phyloP scores from a whole-genome alignment of 2,329 filamentous ascomycete genomes.

The Tolypocladium album region DNA sequence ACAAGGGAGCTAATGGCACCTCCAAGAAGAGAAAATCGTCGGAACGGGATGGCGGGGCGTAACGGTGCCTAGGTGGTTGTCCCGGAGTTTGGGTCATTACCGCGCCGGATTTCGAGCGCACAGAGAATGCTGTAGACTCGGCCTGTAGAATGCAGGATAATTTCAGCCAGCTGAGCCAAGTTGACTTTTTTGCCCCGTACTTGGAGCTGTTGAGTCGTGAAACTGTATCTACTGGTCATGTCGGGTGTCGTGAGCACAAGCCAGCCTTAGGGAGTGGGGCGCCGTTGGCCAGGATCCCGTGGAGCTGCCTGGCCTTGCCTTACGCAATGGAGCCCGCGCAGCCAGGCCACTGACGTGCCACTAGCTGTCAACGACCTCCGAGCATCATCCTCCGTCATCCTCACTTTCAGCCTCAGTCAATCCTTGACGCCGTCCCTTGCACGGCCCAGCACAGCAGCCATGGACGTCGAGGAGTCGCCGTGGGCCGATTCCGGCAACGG shows the following conservation, averaged over 20 bases:
- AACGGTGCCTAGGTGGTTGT: neutral
- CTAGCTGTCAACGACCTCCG: neutral
- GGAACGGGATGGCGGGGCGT: neutral
- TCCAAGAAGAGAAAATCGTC: neutral
- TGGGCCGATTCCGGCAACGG: constrained; percentile 37
- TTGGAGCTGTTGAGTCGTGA: neutral
- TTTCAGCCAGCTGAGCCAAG: neutral
- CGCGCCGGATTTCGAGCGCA: neutral
- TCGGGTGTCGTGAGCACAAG: neutral
- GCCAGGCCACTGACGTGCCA: neutral
- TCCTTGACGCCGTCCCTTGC: neutral
- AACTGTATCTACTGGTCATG: neutral
- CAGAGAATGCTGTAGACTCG: neutral
- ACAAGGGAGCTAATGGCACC: neutral
- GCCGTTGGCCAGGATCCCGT: neutral
- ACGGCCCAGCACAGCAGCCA: constrained; percentile 12
- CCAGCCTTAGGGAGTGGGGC: neutral
- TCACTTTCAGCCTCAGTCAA: neutral
- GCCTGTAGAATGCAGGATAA: neutral
- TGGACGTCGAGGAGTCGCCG: constrained; percentile 43
- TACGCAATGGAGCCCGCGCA: neutral
- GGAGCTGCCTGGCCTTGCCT: neutral
- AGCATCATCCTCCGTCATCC: constrained; percentile 1
- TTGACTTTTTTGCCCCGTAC: neutral
- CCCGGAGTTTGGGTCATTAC: neutral